phyloP scores from a whole-genome alignment of 2,329 filamentous ascomycete genomes.

The Penicillium polonicum region DNA sequence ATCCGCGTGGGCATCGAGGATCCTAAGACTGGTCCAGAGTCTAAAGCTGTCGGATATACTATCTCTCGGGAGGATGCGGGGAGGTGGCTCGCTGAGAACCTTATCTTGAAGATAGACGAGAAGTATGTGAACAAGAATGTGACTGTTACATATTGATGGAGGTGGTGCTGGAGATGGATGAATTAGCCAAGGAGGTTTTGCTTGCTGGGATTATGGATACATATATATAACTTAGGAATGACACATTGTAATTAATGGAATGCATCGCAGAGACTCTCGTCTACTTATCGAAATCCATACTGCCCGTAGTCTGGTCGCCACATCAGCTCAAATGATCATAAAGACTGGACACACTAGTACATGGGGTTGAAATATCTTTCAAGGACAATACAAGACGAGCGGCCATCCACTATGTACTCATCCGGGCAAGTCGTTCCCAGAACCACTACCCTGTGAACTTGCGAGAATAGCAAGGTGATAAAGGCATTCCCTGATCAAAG shows the following conservation, averaged over 20 bases:
- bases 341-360: not conserved
- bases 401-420: no score
- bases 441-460: no score
- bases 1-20: conserved; percentile 29
- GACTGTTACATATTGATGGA: conserved; percentile 1
- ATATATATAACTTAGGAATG: not conserved
- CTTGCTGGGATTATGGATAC: not conserved
- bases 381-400: not conserved
- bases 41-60: conserved; percentile 34
- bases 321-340: not conserved
- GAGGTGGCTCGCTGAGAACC: conserved; percentile 18
- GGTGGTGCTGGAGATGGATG: not conserved
- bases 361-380: not conserved
- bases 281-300: not conserved
- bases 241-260: not conserved
- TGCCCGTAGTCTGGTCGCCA: not conserved
- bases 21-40: conserved; percentile 31
- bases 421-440: no score
- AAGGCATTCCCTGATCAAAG: no score
- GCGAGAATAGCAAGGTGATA: no score
- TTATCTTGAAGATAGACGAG: not conserved
- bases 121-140: conserved; percentile 8
- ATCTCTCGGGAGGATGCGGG: conserved; percentile 36
- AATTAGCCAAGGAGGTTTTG: not conserved
- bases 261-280: not conserved